Base-by-base conservation (phyloP, 2,329 filamentous ascomycete species). In the Blastomyces emzantsi region DNA sequence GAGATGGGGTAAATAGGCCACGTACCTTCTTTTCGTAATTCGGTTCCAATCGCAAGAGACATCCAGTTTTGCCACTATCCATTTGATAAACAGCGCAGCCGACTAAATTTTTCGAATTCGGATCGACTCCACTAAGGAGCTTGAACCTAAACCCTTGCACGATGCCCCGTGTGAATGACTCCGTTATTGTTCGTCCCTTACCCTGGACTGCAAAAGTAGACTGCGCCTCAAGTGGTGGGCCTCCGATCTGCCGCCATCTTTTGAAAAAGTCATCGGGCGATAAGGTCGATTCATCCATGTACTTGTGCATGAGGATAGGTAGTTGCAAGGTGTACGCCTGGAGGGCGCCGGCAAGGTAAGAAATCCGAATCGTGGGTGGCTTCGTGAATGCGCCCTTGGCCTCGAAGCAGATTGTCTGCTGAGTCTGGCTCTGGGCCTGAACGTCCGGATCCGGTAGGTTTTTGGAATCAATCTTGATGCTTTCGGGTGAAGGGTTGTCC, bases 221-320 rank as follows among this genome's bases (percentile, higher is more conserved):
- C 74, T 99, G 94, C 0, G 90, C 87, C 76, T 99, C 95, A 39
- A 95, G 85, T 0, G 92, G 88, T 1, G 86, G 85, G 5, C 90
- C 91, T 15, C 94, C 94, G 70, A 99, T 97, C 78, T 99, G 94
- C 81, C 96, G 95, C 94, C 94, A 99, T 61, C 95, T 84, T 81
- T 95, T 97, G 84, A 99, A 99, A 78, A 97, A 99, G 73, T 99
- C 94, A 61, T 99, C 94, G 0, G 88, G 86, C 7, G 85, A 85
- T 49, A 99, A 81, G 63, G 94, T 88, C 0, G 94, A 92, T 0
- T 90, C 86, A 67, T 97, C 92, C 92, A 97, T 97, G 73, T 96
- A 99, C 74, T 97, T 96, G 77, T 97, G 93, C 62, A 93, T 85
- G 0, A 90, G 81, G 3, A 99, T 85, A 0, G 94, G 94, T 4